Evolutionary conservation across 352 stramenopile species (phyloP).

Genomic region (Phytopythium litorale): DNA sequence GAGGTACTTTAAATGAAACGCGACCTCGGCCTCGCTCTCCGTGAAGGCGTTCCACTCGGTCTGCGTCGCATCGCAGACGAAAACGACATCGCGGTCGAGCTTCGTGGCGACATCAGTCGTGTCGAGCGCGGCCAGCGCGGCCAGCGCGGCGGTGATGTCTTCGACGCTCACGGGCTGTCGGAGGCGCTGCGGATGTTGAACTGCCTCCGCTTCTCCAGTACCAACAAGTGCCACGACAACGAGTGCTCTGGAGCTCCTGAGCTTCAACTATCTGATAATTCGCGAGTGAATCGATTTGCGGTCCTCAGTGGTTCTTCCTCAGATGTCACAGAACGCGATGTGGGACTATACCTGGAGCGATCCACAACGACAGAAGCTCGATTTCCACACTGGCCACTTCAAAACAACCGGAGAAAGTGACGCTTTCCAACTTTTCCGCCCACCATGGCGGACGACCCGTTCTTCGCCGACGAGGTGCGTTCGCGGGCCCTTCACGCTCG

Average conservation of each 20-base stretch:
- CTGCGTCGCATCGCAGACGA: not conserved
- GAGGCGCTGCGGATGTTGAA: not conserved
- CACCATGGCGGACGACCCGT: constrained; percentile 27
- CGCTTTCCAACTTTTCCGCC: not conserved
- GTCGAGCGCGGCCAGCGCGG: not conserved
- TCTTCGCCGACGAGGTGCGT: constrained; percentile 39
- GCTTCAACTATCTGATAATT: not conserved
- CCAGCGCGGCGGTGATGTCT: not conserved
- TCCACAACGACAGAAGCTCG: not conserved
- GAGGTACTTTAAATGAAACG: not conserved
- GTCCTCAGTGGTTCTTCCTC: not conserved
- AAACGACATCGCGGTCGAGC: not conserved
- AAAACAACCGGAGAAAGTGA: not conserved
- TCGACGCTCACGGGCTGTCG: not conserved
- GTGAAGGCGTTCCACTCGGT: not conserved
- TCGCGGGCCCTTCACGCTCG: not conserved
- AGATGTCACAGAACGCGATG: not conserved
- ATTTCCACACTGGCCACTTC: constrained; percentile 1
- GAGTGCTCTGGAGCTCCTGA: not conserved
- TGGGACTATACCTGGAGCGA: not conserved
- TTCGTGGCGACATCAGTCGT: not conserved
- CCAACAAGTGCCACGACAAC: not conserved
- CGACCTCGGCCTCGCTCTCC: not conserved
- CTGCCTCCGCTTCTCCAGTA: no score
- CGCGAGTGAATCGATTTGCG: not conserved